These are phyloP conservation scores for Sanghuangporus weigelae DNA, from an alignment of 1,284 basidiomycete species.

Conservation along the genomic window DNA sequence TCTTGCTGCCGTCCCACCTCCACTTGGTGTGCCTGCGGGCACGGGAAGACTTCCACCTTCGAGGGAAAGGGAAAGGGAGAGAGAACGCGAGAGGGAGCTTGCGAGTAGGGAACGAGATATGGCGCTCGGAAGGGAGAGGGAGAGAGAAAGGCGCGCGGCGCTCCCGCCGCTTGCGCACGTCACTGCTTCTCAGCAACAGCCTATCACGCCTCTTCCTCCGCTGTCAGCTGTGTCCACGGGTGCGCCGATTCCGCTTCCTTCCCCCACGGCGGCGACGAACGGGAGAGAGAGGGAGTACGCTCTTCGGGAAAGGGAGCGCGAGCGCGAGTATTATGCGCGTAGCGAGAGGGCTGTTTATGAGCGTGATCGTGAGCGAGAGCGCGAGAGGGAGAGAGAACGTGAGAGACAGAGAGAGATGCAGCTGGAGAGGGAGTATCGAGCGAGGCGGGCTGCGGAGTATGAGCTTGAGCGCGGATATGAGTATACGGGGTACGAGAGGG, in stretches of 20 bases:
- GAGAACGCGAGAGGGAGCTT: neutral
- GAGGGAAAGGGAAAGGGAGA: neutral
- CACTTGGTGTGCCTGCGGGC: neutral
- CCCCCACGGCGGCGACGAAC: neutral
- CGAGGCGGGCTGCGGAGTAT: neutral
- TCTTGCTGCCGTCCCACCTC: neutral
- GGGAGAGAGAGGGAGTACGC: neutral
- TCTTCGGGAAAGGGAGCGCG: neutral
- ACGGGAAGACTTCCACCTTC: neutral
- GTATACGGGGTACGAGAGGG: neutral
- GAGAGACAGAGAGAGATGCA: slow-evolving; percentile 8
- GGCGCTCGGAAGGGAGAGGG: neutral
- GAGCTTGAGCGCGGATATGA: slow-evolving; percentile 1
- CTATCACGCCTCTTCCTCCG: neutral
- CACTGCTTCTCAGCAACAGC: neutral
- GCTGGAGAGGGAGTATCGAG: slow-evolving; percentile 8
- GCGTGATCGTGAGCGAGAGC: neutral
- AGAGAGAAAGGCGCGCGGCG: neutral
- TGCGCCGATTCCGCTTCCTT: neutral
- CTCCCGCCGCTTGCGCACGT: slow-evolving; percentile 2
- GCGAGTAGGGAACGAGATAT: neutral
- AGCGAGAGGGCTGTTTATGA: neutral
- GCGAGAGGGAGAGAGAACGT: neutral
- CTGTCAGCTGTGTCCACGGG: slow-evolving; percentile 3
- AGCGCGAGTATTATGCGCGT: neutral